Evolutionary conservation across 257 asterid species (phyloP).

Genomic region (Rubia yunnanensis): DNA sequence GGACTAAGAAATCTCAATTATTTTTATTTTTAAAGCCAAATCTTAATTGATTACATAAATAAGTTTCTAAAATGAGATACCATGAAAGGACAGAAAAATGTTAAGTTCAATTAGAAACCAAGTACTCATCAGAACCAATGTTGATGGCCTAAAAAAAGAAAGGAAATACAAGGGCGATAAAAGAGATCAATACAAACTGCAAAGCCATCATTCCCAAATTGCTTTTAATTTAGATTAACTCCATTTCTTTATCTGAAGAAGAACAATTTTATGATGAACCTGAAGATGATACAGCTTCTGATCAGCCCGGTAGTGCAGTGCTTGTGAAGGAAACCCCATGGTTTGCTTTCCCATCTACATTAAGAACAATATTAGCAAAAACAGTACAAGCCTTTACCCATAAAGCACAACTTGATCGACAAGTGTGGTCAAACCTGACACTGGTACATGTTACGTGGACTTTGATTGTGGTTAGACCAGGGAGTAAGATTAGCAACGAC

Average conservation of each 20-base stretch:
- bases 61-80: not conserved
- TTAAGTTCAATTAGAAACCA: not conserved
- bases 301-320: conserved; percentile 78
- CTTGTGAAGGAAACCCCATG: conserved; percentile 90
- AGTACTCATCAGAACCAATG: not conserved
- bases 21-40: not conserved
- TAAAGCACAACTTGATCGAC: not conserved
- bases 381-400: not conserved
- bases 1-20: no score
- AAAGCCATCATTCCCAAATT: not conserved
- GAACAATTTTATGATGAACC: conserved; percentile 34
- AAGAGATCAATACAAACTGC: no score
- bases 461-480: conserved; percentile 99
- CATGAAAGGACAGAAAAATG: not conserved
- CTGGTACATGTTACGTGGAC: conserved; percentile 99
- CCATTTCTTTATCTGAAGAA: not conserved
- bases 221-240: not conserved
- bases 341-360: conserved; percentile 94
- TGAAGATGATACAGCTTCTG: conserved; percentile 98
- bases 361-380: conserved; percentile 13
- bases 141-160: not conserved
- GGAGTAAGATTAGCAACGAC: conserved; percentile 95
- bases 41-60: not conserved
- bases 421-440: conserved; percentile 58
- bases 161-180: no score